phyloP scores from a whole-genome alignment of 1,139 yeast genomes.

The Protomyces inundatus region DNA sequence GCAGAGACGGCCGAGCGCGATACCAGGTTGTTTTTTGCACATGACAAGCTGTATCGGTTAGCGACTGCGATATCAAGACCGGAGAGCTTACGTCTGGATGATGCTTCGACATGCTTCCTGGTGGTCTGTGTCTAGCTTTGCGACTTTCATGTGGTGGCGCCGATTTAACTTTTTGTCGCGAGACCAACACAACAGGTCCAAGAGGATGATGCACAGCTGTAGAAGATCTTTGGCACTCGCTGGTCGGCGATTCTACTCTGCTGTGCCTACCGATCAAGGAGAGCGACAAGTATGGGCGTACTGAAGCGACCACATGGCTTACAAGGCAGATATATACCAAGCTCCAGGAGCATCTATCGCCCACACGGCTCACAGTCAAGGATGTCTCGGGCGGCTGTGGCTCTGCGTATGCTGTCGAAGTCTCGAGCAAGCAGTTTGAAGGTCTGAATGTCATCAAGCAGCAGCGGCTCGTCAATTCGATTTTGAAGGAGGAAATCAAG shows the following conservation, averaged over 20 bases:
- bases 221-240: neutral
- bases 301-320: slow-evolving; percentile 38
- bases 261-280: neutral
- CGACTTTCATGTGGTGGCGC: neutral
- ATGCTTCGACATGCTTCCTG: slow-evolving; percentile 70
- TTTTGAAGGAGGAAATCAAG: slow-evolving; percentile 75
- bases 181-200: too few species aligned
- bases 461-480: slow-evolving; percentile 79
- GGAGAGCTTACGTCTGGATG: slow-evolving; percentile 54
- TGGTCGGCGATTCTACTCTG: neutral
- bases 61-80: neutral
- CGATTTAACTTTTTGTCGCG: neutral
- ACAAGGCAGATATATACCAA: slow-evolving; percentile 43
- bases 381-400: slow-evolving; percentile 95
- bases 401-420: slow-evolving; percentile 86
- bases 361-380: slow-evolving; percentile 57
- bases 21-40: slow-evolving; percentile 85
- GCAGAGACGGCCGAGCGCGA: slow-evolving; percentile 63
- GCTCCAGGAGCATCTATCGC: slow-evolving; percentile 52
- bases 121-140: neutral
- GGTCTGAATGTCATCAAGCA: slow-evolving; percentile 83
- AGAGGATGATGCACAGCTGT: neutral
- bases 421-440: slow-evolving; percentile 68
- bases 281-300: slow-evolving; percentile 52
- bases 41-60: slow-evolving; percentile 47